A percentile compares a stretch with the other conserved stretches of the same genome.
Conservation (phyloP, 257 asterid genomes). For the Lantana camara region DNA sequence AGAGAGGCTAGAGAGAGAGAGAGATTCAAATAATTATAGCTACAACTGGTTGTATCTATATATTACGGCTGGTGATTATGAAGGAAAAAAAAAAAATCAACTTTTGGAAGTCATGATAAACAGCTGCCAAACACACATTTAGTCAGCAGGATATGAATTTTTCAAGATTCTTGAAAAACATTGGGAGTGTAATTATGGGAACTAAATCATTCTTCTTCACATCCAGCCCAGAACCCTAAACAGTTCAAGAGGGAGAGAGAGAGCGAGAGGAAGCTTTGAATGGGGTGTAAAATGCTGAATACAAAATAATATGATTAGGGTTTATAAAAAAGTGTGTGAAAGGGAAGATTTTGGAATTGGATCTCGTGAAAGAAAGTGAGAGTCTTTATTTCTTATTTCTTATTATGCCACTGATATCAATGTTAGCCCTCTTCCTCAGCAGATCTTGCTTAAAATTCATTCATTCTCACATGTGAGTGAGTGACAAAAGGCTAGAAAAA, state of each 20-base stretch:
- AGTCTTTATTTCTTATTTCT: neutral
- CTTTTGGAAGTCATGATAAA: slow-evolving; percentile 13
- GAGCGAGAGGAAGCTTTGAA: neutral
- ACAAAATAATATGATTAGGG: slow-evolving; percentile 23
- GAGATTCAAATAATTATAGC: neutral
- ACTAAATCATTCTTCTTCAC: neutral
- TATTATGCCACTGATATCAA: slow-evolving; percentile 43
- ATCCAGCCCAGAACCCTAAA: slow-evolving; percentile 32
- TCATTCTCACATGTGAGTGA: slow-evolving; percentile 47
- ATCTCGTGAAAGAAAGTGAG: slow-evolving; percentile 73
- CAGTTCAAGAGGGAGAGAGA: slow-evolving; percentile 18
- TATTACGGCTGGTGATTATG: slow-evolving; percentile 20
- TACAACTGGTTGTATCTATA: neutral
- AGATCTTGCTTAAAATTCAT: slow-evolving; percentile 61
- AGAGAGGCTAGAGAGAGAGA: neutral
- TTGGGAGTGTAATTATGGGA: neutral
- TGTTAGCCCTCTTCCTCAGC: slow-evolving; percentile 27
- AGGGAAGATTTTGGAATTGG: slow-evolving; percentile 56
- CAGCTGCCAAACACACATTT: slow-evolving; percentile 9
- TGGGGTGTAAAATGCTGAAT: neutral
- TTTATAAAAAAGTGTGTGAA: slow-evolving; percentile 19
- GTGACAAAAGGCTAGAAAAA: slow-evolving; percentile 22
- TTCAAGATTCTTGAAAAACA: slow-evolving; percentile 10
- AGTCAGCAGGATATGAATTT: neutral
- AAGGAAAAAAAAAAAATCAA: neutral